These are phyloP conservation scores for Hydnum rufescens DNA, from an alignment of 768 basidiomycete species.

Conservation along the genomic window DNA sequence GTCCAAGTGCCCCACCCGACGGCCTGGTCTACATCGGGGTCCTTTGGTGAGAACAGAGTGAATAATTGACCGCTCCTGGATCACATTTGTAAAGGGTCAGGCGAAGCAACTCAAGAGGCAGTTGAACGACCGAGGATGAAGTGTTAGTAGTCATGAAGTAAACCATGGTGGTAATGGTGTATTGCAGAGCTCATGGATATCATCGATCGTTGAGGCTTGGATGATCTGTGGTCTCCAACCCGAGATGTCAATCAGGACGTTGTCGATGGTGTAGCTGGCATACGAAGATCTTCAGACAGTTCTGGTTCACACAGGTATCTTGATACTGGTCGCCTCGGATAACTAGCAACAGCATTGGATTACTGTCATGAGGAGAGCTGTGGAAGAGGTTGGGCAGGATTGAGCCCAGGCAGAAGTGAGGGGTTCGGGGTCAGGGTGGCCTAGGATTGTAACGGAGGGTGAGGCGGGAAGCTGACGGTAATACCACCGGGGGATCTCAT, in stretches of 20 bases:
- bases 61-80: too few relatives aligned
- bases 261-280: not conserved
- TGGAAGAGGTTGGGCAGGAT: not conserved
- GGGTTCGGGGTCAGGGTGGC: not conserved
- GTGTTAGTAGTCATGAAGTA: too few relatives aligned
- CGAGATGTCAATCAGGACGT: not conserved
- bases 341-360: not conserved
- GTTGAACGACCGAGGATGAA: too few relatives aligned
- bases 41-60: too few relatives aligned
- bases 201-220: not conserved
- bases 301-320: not conserved
- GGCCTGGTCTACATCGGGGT: too few relatives aligned
- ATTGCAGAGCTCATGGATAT: not conserved
- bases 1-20: too few relatives aligned
- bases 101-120: too few relatives aligned
- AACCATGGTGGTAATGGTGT: too few relatives aligned
- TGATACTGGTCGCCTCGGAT: not conserved
- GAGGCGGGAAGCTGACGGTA: not conserved
- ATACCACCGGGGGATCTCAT: constrained; percentile 4
- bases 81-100: too few relatives aligned
- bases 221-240: not conserved
- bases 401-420: not conserved
- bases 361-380: constrained; percentile 4
- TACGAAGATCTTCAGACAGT: not conserved
- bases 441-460: not conserved